A percentile compares a stretch with the other conserved stretches of the same genome.
These are phyloP conservation scores for Daldinia grandis DNA, from an alignment of 495 filamentous ascomycete genomes.

Conservation along the genomic window DNA sequence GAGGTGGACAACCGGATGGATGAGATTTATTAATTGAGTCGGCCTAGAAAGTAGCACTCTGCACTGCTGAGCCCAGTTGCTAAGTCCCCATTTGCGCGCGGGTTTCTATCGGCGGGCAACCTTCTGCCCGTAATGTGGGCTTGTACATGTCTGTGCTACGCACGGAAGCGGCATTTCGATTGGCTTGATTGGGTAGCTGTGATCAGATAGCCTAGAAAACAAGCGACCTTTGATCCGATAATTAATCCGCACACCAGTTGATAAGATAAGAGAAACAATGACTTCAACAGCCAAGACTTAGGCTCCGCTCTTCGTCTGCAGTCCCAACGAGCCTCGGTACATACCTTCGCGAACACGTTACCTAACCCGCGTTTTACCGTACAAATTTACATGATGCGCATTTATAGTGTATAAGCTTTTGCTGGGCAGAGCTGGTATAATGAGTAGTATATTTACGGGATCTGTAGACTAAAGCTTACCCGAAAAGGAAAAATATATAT, in stretches of 20 bases:
- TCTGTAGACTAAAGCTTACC: background rate
- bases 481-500: background rate
- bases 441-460: no score
- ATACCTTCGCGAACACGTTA: background rate
- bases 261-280: slow-evolving; percentile 44
- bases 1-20: slow-evolving; percentile 24
- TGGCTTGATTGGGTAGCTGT: slow-evolving; percentile 17
- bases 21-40: slow-evolving; percentile 36
- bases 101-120: slow-evolving; percentile 38
- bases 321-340: slow-evolving; percentile 27
- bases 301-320: background rate
- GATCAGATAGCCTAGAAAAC: background rate
- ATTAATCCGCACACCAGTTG: slow-evolving; percentile 34
- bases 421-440: background rate
- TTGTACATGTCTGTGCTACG: slow-evolving; percentile 1
- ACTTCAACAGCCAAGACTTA: slow-evolving; percentile 24
- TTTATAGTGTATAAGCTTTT: background rate
- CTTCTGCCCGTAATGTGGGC: slow-evolving; percentile 29
- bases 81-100: slow-evolving; percentile 40
- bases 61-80: background rate
- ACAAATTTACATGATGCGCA: background rate
- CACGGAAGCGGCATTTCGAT: slow-evolving; percentile 21
- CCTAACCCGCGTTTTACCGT: slow-evolving; percentile 1
- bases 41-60: slow-evolving; percentile 5
- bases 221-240: slow-evolving; percentile 33